A percentile compares a stretch with the other conserved stretches of the same genome.
Conservation (phyloP, 139 green algal species). For the Closterium sp. region DNA sequence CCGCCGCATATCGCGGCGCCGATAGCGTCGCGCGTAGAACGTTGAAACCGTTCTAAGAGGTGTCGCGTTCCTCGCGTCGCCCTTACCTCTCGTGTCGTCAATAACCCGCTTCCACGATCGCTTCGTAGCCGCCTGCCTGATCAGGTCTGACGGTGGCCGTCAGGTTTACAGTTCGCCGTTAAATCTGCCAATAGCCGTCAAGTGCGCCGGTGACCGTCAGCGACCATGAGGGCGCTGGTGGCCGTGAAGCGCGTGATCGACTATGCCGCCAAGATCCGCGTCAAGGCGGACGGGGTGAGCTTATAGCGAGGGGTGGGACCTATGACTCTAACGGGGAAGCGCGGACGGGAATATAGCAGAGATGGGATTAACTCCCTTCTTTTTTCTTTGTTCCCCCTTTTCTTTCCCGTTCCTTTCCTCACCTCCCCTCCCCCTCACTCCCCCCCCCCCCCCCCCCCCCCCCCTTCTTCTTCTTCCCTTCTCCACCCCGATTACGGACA, state of each 20-base stretch:
- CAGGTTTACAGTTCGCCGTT: background rate
- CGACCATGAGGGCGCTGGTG: slow-evolving; percentile 76
- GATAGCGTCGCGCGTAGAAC: too few species aligned
- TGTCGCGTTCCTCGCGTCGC: too few species aligned
- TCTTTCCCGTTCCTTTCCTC: background rate
- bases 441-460: background rate
- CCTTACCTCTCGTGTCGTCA: too few species aligned
- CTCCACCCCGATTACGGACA: too few species aligned
- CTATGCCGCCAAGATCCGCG: slow-evolving; percentile 84
- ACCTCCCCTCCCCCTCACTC: background rate
- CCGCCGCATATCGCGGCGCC: too few species aligned
- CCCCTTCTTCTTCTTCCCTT: background rate
- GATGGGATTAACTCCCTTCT: too few species aligned
- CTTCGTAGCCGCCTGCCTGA: too few species aligned
- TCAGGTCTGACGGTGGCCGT: background rate
- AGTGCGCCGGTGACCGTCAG: background rate
- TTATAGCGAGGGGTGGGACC: background rate
- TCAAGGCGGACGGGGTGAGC: slow-evolving; percentile 80
- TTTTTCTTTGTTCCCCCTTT: too few species aligned
- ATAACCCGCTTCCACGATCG: too few species aligned
- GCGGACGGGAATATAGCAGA: background rate
- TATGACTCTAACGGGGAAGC: background rate
- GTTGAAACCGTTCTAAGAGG: too few species aligned
- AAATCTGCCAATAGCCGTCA: background rate
- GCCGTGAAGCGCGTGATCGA: slow-evolving; percentile 84